A percentile compares a stretch with the other conserved stretches of the same genome.
These are phyloP conservation scores for Filosporella fistucella DNA, from an alignment of 495 filamentous ascomycete species.

Conservation along the genomic window DNA sequence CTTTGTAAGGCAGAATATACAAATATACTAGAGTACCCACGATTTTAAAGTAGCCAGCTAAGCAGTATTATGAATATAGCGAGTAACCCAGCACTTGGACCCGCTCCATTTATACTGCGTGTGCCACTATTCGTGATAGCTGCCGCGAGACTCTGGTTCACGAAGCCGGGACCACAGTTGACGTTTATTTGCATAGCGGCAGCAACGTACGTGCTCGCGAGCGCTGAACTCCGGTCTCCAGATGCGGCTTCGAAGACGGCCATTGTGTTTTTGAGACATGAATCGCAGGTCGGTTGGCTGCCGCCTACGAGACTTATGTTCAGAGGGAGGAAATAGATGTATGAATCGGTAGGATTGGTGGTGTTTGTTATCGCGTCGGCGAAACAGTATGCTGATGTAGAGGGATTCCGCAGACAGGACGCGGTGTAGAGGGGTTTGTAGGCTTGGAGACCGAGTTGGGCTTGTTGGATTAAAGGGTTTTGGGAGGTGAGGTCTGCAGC, in stretches of 20 bases:
- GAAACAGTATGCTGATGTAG: slow-evolving; percentile 62
- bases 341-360: slow-evolving; percentile 59
- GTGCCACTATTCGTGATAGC: slow-evolving; percentile 1
- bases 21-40: too few species aligned
- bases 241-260: slow-evolving; percentile 58
- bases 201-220: slow-evolving; percentile 53
- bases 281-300: slow-evolving; percentile 60
- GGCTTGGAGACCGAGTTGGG: slow-evolving; percentile 66
- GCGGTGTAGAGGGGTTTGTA: slow-evolving; percentile 77
- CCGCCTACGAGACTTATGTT: slow-evolving; percentile 62
- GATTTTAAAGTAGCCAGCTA: too few species aligned
- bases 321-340: slow-evolving; percentile 80
- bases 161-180: slow-evolving; percentile 60
- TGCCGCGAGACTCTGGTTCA: slow-evolving; percentile 38
- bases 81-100: slow-evolving; percentile 12
- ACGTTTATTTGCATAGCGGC: slow-evolving; percentile 63
- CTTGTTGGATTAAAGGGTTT: slow-evolving; percentile 66
- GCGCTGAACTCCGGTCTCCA: slow-evolving; percentile 49
- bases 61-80: slow-evolving; percentile 8
- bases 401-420: slow-evolving; percentile 61
- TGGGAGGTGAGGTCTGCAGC: slow-evolving; percentile 58
- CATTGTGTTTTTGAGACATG: slow-evolving; percentile 71
- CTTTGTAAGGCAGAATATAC: too few species aligned
- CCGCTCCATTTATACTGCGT: slow-evolving; percentile 5
- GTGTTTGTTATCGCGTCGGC: slow-evolving; percentile 78